A percentile compares a stretch with the other conserved stretches of the same genome.
These are phyloP conservation scores for Triglochin maritima DNA, from an alignment of 106 monocot genomes.

Conservation along the genomic window DNA sequence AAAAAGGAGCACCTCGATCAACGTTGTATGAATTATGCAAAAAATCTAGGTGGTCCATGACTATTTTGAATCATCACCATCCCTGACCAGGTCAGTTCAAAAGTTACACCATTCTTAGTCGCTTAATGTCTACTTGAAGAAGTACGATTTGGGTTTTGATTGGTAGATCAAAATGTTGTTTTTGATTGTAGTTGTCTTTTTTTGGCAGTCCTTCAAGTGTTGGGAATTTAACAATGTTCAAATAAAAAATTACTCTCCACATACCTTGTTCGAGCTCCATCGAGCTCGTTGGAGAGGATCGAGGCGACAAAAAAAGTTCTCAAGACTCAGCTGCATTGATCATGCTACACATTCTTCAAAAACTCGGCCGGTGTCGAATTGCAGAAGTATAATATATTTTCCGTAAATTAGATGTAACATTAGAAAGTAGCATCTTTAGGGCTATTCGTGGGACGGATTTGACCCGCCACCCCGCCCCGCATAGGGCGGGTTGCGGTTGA, in stretches of 20 bases:
- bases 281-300: conserved; percentile 37
- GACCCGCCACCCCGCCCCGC: no score
- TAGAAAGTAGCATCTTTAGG: neutral
- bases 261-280: conserved; percentile 28
- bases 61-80: conserved; percentile 35
- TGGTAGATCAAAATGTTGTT: no score
- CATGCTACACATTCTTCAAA: conserved; percentile 71
- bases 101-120: no score
- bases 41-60: conserved; percentile 65
- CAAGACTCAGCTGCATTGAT: conserved; percentile 73
- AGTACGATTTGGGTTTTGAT: no score
- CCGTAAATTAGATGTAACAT: neutral
- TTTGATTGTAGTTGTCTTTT: neutral
- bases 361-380: conserved; percentile 39
- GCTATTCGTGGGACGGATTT: no score
- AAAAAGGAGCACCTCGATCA: conserved; percentile 80
- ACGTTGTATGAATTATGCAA: conserved; percentile 71
- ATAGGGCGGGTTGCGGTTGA: no score
- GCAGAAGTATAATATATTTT: conserved; percentile 1
- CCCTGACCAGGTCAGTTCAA: neutral
- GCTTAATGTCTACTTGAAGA: no score
- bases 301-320: conserved; percentile 75
- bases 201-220: neutral
- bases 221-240: conserved; percentile 20
- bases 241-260: conserved; percentile 42